These are phyloP conservation scores for Fusarium nisikadoi DNA, from an alignment of 2,329 filamentous ascomycete genomes.

Conservation along the genomic window DNA sequence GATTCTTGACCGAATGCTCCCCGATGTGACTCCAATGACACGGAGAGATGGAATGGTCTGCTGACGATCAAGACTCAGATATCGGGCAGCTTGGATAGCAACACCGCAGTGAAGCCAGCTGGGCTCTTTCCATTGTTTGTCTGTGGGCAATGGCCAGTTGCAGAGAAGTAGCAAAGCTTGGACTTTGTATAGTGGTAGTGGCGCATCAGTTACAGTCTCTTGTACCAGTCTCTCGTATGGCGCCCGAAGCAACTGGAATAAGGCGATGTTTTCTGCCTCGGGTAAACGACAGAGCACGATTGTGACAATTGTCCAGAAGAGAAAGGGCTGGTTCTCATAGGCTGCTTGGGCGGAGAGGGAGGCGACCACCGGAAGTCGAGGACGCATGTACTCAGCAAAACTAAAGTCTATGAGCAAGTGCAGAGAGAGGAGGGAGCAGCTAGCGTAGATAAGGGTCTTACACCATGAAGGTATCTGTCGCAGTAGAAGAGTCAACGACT, in stretches of 20 bases:
- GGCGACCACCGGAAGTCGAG: constrained; percentile 24
- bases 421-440: fast-evolving
- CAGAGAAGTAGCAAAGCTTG: constrained; percentile 27
- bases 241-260: neutral
- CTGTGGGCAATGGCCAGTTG: constrained; percentile 28
- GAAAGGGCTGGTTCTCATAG: constrained; percentile 13
- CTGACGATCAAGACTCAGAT: constrained; percentile 29
- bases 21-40: constrained; percentile 19
- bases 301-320: constrained; percentile 37
- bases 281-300: constrained; percentile 20
- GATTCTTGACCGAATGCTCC: constrained; percentile 14
- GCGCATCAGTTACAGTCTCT: constrained; percentile 8
- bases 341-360: neutral
- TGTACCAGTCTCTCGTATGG: constrained; percentile 22
- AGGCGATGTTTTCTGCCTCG: neutral
- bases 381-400: constrained; percentile 31
- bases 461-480: constrained; percentile 17
- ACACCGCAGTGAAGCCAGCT: constrained; percentile 35
- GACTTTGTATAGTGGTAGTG: constrained; percentile 30
- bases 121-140: constrained; percentile 17
- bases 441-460: neutral
- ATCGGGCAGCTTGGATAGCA: constrained; percentile 32
- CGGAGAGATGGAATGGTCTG: constrained; percentile 22
- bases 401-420: neutral
- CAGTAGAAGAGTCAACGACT: neutral